Base-by-base conservation (phyloP, 2,329 filamentous ascomycete genomes). In the Ophiostoma ulmi region DNA sequence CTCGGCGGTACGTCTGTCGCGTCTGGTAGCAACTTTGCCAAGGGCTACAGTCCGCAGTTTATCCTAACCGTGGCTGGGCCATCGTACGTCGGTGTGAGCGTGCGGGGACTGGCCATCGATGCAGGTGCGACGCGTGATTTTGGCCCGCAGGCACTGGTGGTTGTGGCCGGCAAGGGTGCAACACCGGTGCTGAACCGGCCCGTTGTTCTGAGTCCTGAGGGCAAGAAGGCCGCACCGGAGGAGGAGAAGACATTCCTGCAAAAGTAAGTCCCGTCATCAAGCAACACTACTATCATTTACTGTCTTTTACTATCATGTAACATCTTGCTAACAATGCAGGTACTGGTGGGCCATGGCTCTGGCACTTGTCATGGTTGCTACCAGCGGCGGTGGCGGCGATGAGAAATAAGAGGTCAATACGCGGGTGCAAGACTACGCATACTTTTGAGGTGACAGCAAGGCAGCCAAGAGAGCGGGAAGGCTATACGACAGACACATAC, bases 341-440 rank as follows among this genome's bases (percentile, higher is more conserved):
- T 90, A 90, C 77, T 91, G 88, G 88, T 90, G 88, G 88, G 77
- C 88, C 74, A 79, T 88, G 78, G 84, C 80, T 26, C 82, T 87
- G 38, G 83, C 82, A 36, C 80, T 84, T 38, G 75, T 90, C 67
- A 77, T 91, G 74, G 77, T 86, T 7, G 75, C 88, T 73, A 81
- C 83, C 68, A 83, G 84, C 65, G 84, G 86, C 69, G 86, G 82
- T 68, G 80, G 81, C 13, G 82, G 83, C 39, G 82, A 81, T 13
- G 81, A 63, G 58, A 63, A 31, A 22, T 55, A 55, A 22, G 6
- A 31, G 58, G 14, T 17, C 58, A 11, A 17, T 5, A 26, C 11
- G 4, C 20, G 58, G 11, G 17, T 26, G 52, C 10, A 63, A 63
- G 58, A 26, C 52, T 11, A 26, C 13, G n/a, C 31, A 26, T 58